Percentiles rank a stretch among this genome's conserved stretches.
Evolutionary conservation across 2,329 filamentous ascomycete genomes (phyloP).

Genomic region (Clonostachys rosea): DNA sequence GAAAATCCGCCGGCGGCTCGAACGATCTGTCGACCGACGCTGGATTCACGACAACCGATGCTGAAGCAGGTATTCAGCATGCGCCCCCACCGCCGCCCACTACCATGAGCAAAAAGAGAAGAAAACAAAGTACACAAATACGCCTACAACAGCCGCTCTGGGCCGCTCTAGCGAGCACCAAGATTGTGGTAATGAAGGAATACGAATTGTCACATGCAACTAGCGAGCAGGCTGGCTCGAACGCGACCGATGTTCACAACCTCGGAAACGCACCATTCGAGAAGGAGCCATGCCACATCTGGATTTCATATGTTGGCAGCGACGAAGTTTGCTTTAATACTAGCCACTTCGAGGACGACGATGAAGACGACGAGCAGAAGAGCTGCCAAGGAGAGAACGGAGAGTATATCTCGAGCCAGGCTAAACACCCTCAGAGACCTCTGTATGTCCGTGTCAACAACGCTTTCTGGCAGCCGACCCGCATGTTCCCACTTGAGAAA

Average conservation of each 20-base stretch:
- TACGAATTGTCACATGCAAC: conserved; percentile 77
- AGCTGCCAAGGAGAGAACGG: conserved; percentile 9
- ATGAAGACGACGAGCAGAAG: conserved; percentile 15
- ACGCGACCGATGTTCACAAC: conserved; percentile 73
- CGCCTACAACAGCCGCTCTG: conserved; percentile 88
- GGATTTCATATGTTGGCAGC: conserved; percentile 75
- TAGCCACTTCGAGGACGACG: conserved; percentile 53
- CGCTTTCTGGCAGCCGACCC: conserved; percentile 73
- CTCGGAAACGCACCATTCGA: conserved; percentile 72
- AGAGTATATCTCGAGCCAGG: conserved; percentile 13
- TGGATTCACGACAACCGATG: conserved; percentile 48
- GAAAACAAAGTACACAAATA: conserved; percentile 88
- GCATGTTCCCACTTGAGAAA: conserved; percentile 52
- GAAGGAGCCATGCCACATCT: conserved; percentile 66
- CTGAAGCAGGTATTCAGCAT: conserved; percentile 31
- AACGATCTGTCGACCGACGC: conserved; percentile 12
- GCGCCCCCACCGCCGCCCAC: conserved; percentile 32
- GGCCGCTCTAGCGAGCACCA: conserved; percentile 91
- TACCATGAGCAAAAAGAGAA: conserved; percentile 69
- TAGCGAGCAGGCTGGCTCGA: conserved; percentile 68
- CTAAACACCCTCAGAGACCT: conserved; percentile 53
- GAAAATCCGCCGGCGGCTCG: conserved; percentile 33
- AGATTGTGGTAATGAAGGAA: conserved; percentile 93
- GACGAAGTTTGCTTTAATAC: conserved; percentile 76
- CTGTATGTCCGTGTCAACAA: conserved; percentile 79